Conservation (phyloP, 2,329 filamentous ascomycete species). For the Sclerotinia nivalis region DNA sequence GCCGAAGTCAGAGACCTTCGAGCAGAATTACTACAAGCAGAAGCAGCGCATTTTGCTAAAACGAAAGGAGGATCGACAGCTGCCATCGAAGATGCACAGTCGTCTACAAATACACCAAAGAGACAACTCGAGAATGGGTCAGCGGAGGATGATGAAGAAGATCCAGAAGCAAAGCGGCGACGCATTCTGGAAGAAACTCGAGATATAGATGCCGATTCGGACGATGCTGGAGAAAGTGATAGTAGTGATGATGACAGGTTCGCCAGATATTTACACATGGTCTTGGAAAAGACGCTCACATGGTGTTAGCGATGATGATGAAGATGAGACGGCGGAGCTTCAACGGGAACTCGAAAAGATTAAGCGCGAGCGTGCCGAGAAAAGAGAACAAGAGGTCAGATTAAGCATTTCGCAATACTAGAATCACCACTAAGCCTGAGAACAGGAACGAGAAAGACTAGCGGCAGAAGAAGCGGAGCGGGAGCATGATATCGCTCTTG, state of each 20-base stretch:
- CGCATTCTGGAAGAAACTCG: conserved; percentile 84
- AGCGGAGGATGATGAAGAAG: conserved; percentile 54
- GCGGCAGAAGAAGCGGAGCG: conserved; percentile 79
- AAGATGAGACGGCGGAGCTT: conserved; percentile 84
- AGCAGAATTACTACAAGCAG: conserved; percentile 84
- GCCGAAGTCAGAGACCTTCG: conserved; percentile 73
- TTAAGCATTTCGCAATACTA: conserved; percentile 8
- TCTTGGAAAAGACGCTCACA: conserved; percentile 36
- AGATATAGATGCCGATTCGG: conserved; percentile 82
- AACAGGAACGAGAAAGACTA: conserved; percentile 73
- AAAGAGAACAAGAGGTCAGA: conserved; percentile 69
- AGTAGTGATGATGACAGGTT: conserved; percentile 63
- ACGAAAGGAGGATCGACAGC: conserved; percentile 62
- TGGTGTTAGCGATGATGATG: conserved; percentile 62
- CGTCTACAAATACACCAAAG: conserved; percentile 62
- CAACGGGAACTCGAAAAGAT: conserved; percentile 95
- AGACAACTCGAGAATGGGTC: conserved; percentile 58
- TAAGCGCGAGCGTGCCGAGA: conserved; percentile 76
- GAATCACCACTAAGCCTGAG: conserved; percentile 24
- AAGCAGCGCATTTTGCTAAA: conserved; percentile 85
- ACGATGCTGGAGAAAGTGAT: conserved; percentile 58
- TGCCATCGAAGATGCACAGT: conserved; percentile 50
- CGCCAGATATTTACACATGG: conserved; percentile 2
- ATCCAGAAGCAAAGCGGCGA: conserved; percentile 78
- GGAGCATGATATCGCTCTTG: conserved; percentile 85